Evolutionary conservation across 2,329 filamentous ascomycete species (phyloP).

Genomic region (Pseudocercospora cruenta): DNA sequence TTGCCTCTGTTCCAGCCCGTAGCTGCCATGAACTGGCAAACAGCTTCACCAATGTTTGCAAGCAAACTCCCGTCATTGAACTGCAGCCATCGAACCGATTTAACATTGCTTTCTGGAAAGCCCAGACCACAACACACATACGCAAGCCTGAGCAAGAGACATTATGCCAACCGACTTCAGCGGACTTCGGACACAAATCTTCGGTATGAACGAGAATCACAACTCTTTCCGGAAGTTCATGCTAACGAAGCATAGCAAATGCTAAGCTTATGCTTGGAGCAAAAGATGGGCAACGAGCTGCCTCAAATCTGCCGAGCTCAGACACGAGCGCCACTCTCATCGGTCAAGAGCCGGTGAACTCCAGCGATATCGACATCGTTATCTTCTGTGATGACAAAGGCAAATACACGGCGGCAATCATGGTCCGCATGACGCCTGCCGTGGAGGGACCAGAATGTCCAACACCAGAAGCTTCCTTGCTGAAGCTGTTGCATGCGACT

Average conservation of each 20-base stretch:
- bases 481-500: conserved; percentile 32
- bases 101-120: background rate
- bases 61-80: background rate
- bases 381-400: conserved; percentile 24
- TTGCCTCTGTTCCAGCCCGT: background rate
- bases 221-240: too few relatives aligned
- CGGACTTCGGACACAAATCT: conserved; percentile 27
- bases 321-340: conserved; percentile 15
- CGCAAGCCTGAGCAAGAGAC: background rate
- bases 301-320: conserved; percentile 6
- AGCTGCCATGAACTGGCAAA: background rate
- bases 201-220: conserved; percentile 12
- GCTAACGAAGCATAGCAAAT: conserved; percentile 28
- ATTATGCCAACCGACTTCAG: conserved; percentile 22
- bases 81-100: background rate
- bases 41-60: background rate
- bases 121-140: background rate
- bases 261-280: conserved; percentile 27
- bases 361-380: conserved; percentile 25
- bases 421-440: conserved; percentile 28
- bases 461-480: conserved; percentile 29
- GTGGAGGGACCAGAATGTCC: conserved; percentile 27
- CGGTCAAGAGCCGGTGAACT: background rate
- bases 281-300: background rate
- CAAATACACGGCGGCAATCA: conserved; percentile 28